These are phyloP conservation scores for Cercophora samala DNA, from an alignment of 495 filamentous ascomycete genomes.

Conservation along the genomic window DNA sequence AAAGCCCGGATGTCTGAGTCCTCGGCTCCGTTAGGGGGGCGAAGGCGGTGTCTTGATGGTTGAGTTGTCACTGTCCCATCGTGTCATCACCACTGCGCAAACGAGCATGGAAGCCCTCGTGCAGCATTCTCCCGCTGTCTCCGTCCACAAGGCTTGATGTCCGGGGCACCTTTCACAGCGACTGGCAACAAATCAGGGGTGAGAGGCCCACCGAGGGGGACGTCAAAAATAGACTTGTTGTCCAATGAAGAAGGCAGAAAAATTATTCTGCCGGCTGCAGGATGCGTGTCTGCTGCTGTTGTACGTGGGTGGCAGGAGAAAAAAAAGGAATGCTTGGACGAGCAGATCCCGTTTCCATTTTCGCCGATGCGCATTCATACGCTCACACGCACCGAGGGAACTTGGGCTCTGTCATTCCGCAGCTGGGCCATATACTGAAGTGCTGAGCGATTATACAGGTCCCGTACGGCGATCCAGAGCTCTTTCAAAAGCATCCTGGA, in stretches of 20 bases:
- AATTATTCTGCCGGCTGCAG: slow-evolving; percentile 17
- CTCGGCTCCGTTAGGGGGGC: slow-evolving; percentile 15
- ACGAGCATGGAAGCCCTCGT: slow-evolving; percentile 10
- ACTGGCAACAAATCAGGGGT: slow-evolving; percentile 14
- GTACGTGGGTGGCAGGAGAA: slow-evolving; percentile 14
- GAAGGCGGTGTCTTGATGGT: slow-evolving; percentile 5
- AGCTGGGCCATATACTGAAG: neutral
- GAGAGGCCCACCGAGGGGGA: slow-evolving; percentile 8
- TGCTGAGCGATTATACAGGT: neutral
- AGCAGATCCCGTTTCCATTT: neutral
- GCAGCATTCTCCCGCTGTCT: neutral
- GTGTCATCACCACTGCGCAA: slow-evolving; percentile 20
- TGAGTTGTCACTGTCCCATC: slow-evolving; percentile 19
- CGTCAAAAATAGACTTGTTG: slow-evolving; percentile 4
- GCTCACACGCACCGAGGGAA: neutral
- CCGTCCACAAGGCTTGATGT: neutral
- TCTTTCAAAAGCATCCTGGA: neutral
- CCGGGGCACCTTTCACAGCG: too few species aligned
- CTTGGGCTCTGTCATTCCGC: neutral
- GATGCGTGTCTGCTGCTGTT: slow-evolving; percentile 12
- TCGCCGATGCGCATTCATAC: slow-evolving; percentile 4
- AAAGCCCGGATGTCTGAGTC: slow-evolving; percentile 1
- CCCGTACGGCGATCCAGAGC: too few species aligned
- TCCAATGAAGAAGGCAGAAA: slow-evolving; percentile 26
- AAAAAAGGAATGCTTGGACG: neutral